Percentiles rank a stretch among this genome's conserved stretches.
phyloP scores from a whole-genome alignment of 306 rosid species.

The Castanospermum australe region DNA sequence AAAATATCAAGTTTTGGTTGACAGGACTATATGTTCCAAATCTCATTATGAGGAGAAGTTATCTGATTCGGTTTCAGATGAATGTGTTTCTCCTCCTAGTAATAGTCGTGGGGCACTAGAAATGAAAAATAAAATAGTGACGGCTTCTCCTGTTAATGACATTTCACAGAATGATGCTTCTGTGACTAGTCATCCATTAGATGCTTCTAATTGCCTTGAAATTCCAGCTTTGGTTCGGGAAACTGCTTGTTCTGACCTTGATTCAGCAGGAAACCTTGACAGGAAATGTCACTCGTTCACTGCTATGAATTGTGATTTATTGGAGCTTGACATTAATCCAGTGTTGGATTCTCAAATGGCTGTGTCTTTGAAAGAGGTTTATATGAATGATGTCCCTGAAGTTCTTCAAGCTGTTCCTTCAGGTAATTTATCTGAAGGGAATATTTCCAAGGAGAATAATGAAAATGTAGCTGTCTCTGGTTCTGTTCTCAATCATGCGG shows the following conservation, averaged over 20 bases:
- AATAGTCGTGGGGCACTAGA: constrained; percentile 1
- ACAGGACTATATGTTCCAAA: constrained; percentile 16
- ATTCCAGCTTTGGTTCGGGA: constrained; percentile 25
- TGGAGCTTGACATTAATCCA: constrained; percentile 22
- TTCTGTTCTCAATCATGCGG: constrained; percentile 32
- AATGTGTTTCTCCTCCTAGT: constrained; percentile 39
- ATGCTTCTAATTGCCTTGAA: constrained; percentile 16
- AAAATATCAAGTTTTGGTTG: constrained; percentile 24
- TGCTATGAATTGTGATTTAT: constrained; percentile 14
- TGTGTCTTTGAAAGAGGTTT: constrained; percentile 32
- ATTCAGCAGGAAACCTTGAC: constrained; percentile 23
- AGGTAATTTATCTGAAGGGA: constrained; percentile 31
- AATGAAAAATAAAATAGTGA: constrained; percentile 10
- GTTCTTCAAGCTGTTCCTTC: constrained; percentile 40
- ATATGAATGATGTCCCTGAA: constrained; percentile 30
- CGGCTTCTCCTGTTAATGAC: constrained; percentile 19
- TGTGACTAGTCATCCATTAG: constrained; percentile 17
- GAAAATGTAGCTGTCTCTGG: constrained; percentile 26
- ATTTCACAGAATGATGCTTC: constrained; percentile 9
- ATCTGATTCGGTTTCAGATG: constrained; percentile 33
- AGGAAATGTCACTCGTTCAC: constrained; percentile 23
- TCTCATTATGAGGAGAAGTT: constrained; percentile 36
- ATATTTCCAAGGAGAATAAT: constrained; percentile 23
- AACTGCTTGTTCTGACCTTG: constrained; percentile 17
- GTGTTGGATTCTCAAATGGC: constrained; percentile 22